Evolutionary conservation across 169 alveolate species (phyloP), one percentile per base, ranked within the genome.

Genomic region (Cryptosporidium tyzzeri): DNA sequence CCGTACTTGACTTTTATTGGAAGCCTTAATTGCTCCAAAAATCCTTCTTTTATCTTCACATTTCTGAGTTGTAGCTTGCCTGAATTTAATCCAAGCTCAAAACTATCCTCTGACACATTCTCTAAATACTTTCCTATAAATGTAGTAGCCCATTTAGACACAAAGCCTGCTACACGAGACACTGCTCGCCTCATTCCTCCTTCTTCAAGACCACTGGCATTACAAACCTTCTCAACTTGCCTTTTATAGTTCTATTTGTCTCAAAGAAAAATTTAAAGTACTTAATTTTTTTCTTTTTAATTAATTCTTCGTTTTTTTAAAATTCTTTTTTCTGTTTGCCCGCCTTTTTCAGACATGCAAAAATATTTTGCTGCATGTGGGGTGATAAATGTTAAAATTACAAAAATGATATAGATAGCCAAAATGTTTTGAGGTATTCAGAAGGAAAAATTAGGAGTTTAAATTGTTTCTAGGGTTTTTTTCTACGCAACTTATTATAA

Each of bases 121-220:
- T 80, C 89, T 48, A 80, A 80, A 50, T 80, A 80, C 67, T 80
- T 80, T 41, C 89, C 89, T 26, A 80, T 80, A 62, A 80, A 80
- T 62, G 89, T 37, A 16, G 89, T 80, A n/a, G 89, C 89, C 89
- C 89, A 80, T 37, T 80, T 80, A 31, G 89, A 69, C 41, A 80
- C 74, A 41, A 80, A 80, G 14, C 89, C 70, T 41, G 89, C 55
- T 62, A 80, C 89, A 6, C 89, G 73, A 80, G 89, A 80, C 73
- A n/a, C 89, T 61, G 89, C 89, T 65, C 89, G 73, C 89, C 59
- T 80, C 89, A 80, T 80, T 23, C 51, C 73, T 62, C 5, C 44
- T 26, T 29, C 37, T 65, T 37, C 53, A 12, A 35, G 31, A 55
- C 67, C 18, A 65, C 50, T 31, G 21, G 50, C 71, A 65, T 65